Evolutionary conservation across 2,329 filamentous ascomycete species (phyloP), one percentile per base, ranked within the genome.

Genomic region (Pyrenophora graminea): DNA sequence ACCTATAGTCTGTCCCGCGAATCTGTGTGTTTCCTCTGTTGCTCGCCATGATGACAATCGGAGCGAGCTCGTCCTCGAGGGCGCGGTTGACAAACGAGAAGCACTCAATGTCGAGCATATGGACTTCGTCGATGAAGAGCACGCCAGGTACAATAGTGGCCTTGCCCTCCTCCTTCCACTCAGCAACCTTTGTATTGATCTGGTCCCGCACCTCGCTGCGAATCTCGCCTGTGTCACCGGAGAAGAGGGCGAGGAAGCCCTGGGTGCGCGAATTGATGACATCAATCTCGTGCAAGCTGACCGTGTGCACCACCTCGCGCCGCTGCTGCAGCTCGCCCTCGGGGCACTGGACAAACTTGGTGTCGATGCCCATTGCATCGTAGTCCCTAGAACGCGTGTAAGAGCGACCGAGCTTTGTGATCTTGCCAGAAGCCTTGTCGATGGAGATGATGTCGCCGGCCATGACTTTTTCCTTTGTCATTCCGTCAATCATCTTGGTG

Each of bases 81-180:
- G 94, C 94, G 45, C 94, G 89, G 80, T 99, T 99, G 81, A 99
- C 88, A 80, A 96, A 99, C 38, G 91, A 95, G 80, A 96, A 99
- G 79, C 93, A 97, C 76, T 99, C 94, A 59, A 97, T 97, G 73
- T 99, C 94, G 51, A 99, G 89, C 93, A 99, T 97, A 80, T 99
- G 94, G 4, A 99, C 93, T 78, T 99, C 94, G 68, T 99, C 94
- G 68, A 99, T 96, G 80, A 99, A 99, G 6, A 99, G 80, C 6
- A 99, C 94, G 39, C 94, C 94, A 0, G 94, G 94, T 0, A 99
- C 91, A 47, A 99, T 97, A 77, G 96, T 92, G 3, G 94, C 94
- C 76, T 99, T 99, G 77, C 94, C 94, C 77, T 99, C 94, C 75
- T 99, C 94, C 76, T 96, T 97, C 94, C 94, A 99, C 76, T 99